Evolutionary conservation across 2,329 filamentous ascomycete species (phyloP).

Genomic region (Chrysoporthe austroafricana): DNA sequence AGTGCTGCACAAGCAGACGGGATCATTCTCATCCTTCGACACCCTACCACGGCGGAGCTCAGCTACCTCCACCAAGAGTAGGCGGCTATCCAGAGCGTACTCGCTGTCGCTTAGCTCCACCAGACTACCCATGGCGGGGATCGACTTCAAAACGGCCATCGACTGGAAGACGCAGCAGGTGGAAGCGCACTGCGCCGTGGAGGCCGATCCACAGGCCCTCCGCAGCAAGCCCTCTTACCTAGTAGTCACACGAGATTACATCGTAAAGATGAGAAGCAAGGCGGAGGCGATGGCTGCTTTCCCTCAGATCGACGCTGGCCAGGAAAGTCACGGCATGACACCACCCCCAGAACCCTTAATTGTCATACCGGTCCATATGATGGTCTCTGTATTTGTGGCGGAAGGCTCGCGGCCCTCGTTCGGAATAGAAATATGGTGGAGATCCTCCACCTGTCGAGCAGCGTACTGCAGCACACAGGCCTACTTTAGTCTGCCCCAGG

Average conservation of each 20-base stretch:
- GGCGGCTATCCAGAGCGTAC: slow-evolving; percentile 33
- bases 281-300: slow-evolving; percentile 53
- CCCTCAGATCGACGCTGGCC: slow-evolving; percentile 43
- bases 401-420: slow-evolving; percentile 54
- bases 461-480: slow-evolving; percentile 53
- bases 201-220: slow-evolving; percentile 51
- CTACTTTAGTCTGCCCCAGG: slow-evolving; percentile 52
- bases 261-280: slow-evolving; percentile 55
- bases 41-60: slow-evolving; percentile 37
- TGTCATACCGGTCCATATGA: slow-evolving; percentile 53
- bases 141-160: slow-evolving; percentile 36
- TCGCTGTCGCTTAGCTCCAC: slow-evolving; percentile 27
- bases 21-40: slow-evolving; percentile 33
- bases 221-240: slow-evolving; percentile 54
- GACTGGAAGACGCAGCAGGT: slow-evolving; percentile 40
- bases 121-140: slow-evolving; percentile 34
- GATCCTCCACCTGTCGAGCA: slow-evolving; percentile 46
- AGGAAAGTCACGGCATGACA: slow-evolving; percentile 35
- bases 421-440: slow-evolving; percentile 62
- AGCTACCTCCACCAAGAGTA: slow-evolving; percentile 36
- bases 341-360: slow-evolving; percentile 39
- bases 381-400: slow-evolving; percentile 57
- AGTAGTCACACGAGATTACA: slow-evolving; percentile 54
- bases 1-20: slow-evolving; percentile 24
- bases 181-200: slow-evolving; percentile 49